A percentile compares a stretch with the other conserved stretches of the same genome.
phyloP scores from a whole-genome alignment of 192 early-diverging fungal genomes.

The Thamnidium elegans region DNA sequence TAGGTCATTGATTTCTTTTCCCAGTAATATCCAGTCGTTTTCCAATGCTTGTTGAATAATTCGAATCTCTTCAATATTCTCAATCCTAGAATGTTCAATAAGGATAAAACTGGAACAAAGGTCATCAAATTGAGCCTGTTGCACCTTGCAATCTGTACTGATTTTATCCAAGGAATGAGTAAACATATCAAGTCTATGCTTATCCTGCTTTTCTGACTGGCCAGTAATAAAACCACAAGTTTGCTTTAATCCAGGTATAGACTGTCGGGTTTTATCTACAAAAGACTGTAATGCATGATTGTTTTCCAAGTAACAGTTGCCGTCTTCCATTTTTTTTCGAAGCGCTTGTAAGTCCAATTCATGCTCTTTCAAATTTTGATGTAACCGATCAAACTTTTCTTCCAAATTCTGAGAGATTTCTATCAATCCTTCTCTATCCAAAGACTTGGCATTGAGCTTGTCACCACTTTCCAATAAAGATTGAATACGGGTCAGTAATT shows the following conservation, averaged over 20 bases:
- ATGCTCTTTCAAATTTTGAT: not conserved
- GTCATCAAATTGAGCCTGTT: conserved; percentile 1
- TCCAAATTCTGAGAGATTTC: not conserved
- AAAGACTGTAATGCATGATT: not conserved
- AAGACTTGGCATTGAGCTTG: not conserved
- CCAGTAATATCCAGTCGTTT: conserved; percentile 16
- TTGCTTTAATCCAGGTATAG: conserved; percentile 26
- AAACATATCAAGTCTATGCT: conserved; percentile 14
- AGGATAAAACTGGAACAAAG: not conserved
- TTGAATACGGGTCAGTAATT: conserved; percentile 17
- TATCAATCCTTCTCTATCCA: conserved; percentile 15
- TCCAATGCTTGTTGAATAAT: conserved; percentile 5
- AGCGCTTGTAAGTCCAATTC: not conserved
- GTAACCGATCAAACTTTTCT: conserved; percentile 19
- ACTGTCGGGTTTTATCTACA: conserved; percentile 2
- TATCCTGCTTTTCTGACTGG: conserved; percentile 23
- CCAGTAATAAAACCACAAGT: conserved; percentile 31
- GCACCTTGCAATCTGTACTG: not conserved
- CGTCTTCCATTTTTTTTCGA: conserved; percentile 16
- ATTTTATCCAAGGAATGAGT: not conserved
- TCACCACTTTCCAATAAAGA: conserved; percentile 10
- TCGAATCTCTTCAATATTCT: not conserved
- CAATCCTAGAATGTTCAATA: conserved; percentile 12
- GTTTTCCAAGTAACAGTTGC: conserved; percentile 1
- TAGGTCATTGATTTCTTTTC: conserved; percentile 15